Evolutionary conservation across 805 yeast genomes (phyloP), one percentile per base, ranked within the genome.

Genomic region (Barnettozyma pratensis): DNA sequence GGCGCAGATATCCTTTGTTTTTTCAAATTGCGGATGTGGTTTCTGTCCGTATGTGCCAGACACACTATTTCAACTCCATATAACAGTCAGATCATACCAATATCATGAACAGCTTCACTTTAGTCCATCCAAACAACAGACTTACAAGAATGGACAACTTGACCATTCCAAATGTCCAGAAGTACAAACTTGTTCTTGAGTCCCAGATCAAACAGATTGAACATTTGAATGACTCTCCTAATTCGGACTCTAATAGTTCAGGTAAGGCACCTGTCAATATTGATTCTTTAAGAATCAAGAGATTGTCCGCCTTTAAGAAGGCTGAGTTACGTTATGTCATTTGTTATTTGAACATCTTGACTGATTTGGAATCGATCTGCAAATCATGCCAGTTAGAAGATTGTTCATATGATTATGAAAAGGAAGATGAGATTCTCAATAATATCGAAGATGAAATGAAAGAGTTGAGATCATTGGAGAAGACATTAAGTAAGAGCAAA

Each of bases 71-170:
- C 11, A 2, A 8, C 34, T 11, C 19, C 19, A 19, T 19, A 19
- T 19, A 19, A 19, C 19, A 19, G 19, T 19, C 3, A 19, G 19
- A 19, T 19, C 19, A 19, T 19, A 28, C 35, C 29, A 32, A 26
- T 45, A 36, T 1, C 6, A 45, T 46, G 46, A 45, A 37, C 28
- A 45, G 34, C 43, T 49, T 41, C 29, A 49, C 40, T 19, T 26
- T 60, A 42, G 54, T 60, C 7, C 61, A 57, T 34, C 64, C 64
- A 12, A 56, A 56, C 39, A 57, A 60, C 46, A 51, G 35, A 14
- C 52, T 60, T 27, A 57, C 63, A 1, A 46, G 49, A 41, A 50
- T 60, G 35, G 56, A 56, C 27, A 46, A 50, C 28, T 51, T 59
- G 19, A 54, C 62, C 30, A 59, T 58, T 7, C 60, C 64, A 4